Percentiles rank a stretch among this genome's conserved stretches.
These are phyloP conservation scores for Symbiodinium natans DNA, from an alignment of 73 alveolate species.

Conservation along the genomic window DNA sequence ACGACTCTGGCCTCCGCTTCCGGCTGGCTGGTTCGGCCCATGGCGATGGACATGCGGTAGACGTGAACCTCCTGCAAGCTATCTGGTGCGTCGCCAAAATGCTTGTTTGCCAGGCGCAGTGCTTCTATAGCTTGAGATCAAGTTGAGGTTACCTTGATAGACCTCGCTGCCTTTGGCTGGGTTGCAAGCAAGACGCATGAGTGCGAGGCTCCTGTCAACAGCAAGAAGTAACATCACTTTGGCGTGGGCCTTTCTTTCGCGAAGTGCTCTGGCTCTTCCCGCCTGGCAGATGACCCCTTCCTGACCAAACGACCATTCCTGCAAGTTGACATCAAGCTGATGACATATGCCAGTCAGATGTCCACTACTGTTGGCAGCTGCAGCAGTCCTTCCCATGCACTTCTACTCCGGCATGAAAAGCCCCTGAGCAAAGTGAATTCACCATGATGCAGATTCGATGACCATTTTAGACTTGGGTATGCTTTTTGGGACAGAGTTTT, in stretches of 20 bases:
- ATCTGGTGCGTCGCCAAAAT: too few species aligned
- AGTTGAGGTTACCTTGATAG: too few species aligned
- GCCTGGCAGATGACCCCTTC: slow-evolving; percentile 74
- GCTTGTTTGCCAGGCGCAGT: too few species aligned
- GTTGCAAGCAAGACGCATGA: background rate
- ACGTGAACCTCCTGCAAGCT: slow-evolving; percentile 46
- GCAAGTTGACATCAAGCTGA: background rate
- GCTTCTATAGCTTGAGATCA: too few species aligned
- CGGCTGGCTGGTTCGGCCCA: slow-evolving; percentile 66
- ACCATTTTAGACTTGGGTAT: too few species aligned
- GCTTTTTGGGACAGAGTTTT: too few species aligned
- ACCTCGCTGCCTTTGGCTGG: too few species aligned
- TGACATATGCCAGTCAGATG: background rate
- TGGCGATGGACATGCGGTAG: slow-evolving; percentile 89
- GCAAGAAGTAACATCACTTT: too few species aligned
- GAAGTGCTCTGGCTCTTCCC: too few species aligned
- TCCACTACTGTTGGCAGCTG: background rate
- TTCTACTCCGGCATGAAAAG: slow-evolving; percentile 83
- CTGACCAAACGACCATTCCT: slow-evolving; percentile 73
- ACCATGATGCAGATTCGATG: too few species aligned
- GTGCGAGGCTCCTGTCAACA: background rate
- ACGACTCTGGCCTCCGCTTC: slow-evolving; percentile 44
- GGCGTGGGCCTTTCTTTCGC: too few species aligned
- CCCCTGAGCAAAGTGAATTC: background rate
- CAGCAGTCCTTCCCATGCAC: slow-evolving; percentile 50